Percentiles rank a stretch among this genome's conserved stretches.
Evolutionary conservation across 2,329 filamentous ascomycete genomes (phyloP).

Genomic region (Trichophyton equinum): DNA sequence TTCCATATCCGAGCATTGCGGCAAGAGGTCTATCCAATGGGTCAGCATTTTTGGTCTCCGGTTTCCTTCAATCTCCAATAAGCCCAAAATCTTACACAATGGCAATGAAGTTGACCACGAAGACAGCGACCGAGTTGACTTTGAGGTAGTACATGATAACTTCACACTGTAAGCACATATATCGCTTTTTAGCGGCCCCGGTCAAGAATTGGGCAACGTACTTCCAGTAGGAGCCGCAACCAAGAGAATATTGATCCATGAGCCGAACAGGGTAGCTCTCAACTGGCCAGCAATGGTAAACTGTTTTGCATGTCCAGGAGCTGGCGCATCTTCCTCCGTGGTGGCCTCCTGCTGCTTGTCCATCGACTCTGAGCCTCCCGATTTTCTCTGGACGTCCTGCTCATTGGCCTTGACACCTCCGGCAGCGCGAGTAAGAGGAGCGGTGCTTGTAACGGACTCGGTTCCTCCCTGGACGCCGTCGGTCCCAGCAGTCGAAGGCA

Average conservation of each 20-base stretch:
- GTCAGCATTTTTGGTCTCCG: not conserved
- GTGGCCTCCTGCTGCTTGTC: not conserved
- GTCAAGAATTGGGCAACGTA: conserved; percentile 14
- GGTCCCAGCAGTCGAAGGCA: conserved; percentile 4
- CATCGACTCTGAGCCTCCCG: not conserved
- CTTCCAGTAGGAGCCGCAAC: conserved; percentile 65
- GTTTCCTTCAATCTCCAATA: not conserved
- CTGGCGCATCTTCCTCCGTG: not conserved
- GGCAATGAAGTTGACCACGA: conserved; percentile 85
- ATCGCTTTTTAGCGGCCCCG: not conserved
- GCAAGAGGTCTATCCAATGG: conserved; percentile 49
- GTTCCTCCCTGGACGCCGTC: not conserved
- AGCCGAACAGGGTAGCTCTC: conserved; percentile 62
- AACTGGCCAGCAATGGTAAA: conserved; percentile 31
- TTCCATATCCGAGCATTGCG: conserved; percentile 73
- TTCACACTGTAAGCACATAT: not conserved
- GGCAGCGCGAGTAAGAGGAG: not conserved
- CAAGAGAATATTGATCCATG: conserved; percentile 76
- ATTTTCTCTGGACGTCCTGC: not conserved
- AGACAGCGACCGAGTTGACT: conserved; percentile 52
- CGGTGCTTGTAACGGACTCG: not conserved
- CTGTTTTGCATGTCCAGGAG: conserved; percentile 16
- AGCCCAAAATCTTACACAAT: conserved; percentile 46
- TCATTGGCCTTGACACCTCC: not conserved
- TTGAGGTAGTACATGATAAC: conserved; percentile 36